Conservation (phyloP, 257 asterid genomes). For the Solanum pimpinellifolium region DNA sequence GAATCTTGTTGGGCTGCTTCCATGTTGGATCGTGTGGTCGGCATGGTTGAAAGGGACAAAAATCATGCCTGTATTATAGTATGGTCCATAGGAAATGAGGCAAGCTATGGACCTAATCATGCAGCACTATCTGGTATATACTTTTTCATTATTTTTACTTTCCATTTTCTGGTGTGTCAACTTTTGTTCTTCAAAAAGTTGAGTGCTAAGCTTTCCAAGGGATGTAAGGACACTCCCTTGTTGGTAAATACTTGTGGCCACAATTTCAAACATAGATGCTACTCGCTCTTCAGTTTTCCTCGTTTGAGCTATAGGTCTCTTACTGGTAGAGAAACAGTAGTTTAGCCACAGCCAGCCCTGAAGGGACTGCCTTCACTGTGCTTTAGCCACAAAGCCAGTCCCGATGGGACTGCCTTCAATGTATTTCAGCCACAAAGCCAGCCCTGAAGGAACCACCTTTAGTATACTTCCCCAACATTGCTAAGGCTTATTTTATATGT, state of each 20-base stretch:
- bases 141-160: neutral
- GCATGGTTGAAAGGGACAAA: slow-evolving; percentile 98
- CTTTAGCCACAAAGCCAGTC: neutral
- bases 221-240: neutral
- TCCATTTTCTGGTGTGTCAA: neutral
- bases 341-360: neutral
- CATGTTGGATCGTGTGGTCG: slow-evolving; percentile 90
- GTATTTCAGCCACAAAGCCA: neutral
- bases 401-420: neutral
- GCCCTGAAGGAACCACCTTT: neutral
- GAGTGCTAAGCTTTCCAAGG: neutral
- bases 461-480: neutral
- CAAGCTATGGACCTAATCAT: slow-evolving; percentile 94
- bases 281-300: neutral
- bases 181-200: neutral
- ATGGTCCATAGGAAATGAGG: slow-evolving; percentile 96
- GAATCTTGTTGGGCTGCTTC: slow-evolving; percentile 79
- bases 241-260: neutral
- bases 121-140: slow-evolving; percentile 78
- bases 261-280: neutral
- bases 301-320: neutral
- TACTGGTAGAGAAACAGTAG: neutral
- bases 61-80: slow-evolving; percentile 84
- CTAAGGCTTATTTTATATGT: neutral
- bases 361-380: neutral